Base-by-base conservation (phyloP, 169 alveolate genomes). In the Babesia caballi region DNA sequence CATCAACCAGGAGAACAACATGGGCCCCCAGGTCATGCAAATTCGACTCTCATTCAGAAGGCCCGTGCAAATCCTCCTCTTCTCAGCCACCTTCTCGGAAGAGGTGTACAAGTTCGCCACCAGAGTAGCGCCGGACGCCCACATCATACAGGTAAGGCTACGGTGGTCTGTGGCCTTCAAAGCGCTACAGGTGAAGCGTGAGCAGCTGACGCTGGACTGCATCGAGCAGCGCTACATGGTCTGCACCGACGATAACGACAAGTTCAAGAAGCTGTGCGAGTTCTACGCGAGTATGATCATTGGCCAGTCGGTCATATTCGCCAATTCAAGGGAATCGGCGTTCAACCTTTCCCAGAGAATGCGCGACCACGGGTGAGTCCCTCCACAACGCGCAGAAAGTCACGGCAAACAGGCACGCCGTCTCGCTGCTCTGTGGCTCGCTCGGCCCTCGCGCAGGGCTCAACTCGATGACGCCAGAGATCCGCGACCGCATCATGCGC, bases 251-350 rank as follows among this genome's bases (percentile, higher is more conserved):
- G 97, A 95, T 81, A 97, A 94, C 30, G 95, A 95, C 78, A 97
- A 96, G 82, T 91, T 92, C 78, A 92, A 91, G 65, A 91, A 94
- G 49, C 89, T 98, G 30, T 89, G 95, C 46, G 98, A 96, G 53
- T 78, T 97, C 54, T 97, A 96, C 78, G 93, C 95, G 51, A 94
- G 97, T 76, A 91, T 98, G 91, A 96, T 95, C 60, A 94, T 97
- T 68, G 96, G 98, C 9, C 98, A 98, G 66, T 94, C 99, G 63
- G 96, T 98, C 44, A 95, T 98, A 53, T 98, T 96, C 90, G 98
- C 97, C 47, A 98, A 98, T 85, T 91, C 98, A 9, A 90, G 95
- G 66, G 93, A 93, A 61, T 87, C 93, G 15, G 99, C 98, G 35
- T 95, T 90, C 73, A 90, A 83, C 40, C 88, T 96, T 54, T 94